Evolutionary conservation across 768 basidiomycete genomes (phyloP).

Genomic region (Ephemerocybe angulata): DNA sequence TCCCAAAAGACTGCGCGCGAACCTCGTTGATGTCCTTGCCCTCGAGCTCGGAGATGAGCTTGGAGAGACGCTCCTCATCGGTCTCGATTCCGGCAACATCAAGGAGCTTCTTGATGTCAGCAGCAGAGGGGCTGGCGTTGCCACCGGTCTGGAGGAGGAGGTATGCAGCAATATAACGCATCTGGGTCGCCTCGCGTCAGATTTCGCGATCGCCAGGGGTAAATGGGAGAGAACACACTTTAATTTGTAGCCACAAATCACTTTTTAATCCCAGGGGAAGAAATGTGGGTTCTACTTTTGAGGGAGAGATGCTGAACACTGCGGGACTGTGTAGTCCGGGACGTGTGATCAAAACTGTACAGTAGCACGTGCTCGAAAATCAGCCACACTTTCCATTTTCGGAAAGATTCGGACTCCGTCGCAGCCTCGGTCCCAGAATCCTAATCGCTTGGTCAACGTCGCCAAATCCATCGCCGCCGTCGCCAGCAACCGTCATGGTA

Average conservation of each 20-base stretch:
- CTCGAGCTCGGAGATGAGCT: constrained; percentile 83
- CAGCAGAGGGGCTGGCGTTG: constrained; percentile 80
- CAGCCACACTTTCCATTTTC: constrained; percentile 38
- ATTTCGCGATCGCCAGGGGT: not conserved
- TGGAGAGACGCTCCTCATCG: constrained; percentile 75
- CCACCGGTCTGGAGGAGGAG: constrained; percentile 95
- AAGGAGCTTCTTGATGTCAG: constrained; percentile 86
- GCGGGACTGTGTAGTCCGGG: constrained; percentile 10
- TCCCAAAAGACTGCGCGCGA: constrained; percentile 21
- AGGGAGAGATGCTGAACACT: constrained; percentile 18
- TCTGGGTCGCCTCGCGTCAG: constrained; percentile 36
- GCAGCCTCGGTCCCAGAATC: constrained; percentile 9
- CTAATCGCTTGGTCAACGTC: constrained; percentile 22
- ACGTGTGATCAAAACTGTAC: constrained; percentile 44
- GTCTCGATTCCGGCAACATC: constrained; percentile 82
- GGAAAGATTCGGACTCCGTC: constrained; percentile 28
- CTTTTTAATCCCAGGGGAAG: constrained; percentile 92
- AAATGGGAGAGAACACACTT: constrained; percentile 36
- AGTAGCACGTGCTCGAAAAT: constrained; percentile 48
- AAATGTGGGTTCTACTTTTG: constrained; percentile 85
- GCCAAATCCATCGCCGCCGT: constrained; percentile 35
- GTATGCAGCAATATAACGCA: constrained; percentile 95
- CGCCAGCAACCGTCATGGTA: constrained; percentile 43
- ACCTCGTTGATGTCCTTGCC: constrained; percentile 88
- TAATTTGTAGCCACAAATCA: constrained; percentile 85